phyloP scores from a whole-genome alignment of 108 stramenopile species.

The Pseudonitzschia multiseries region DNA sequence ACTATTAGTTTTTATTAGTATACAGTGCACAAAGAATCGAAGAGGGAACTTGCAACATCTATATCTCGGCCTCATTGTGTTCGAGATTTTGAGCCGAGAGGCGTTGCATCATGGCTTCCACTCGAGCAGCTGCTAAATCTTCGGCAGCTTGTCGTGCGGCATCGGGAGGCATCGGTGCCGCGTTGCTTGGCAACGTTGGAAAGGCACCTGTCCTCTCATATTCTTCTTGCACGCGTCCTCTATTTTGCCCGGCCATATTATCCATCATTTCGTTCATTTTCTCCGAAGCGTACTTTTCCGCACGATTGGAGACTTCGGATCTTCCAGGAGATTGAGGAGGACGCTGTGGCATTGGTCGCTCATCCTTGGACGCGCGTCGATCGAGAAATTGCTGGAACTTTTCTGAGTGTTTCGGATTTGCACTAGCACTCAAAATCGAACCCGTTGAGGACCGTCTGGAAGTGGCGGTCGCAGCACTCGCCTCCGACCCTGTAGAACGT shows the following conservation, averaged over 20 bases:
- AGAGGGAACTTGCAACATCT: not conserved
- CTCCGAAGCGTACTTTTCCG: slow-evolving; percentile 57
- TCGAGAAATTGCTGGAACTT: slow-evolving; percentile 19
- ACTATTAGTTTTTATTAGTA: not conserved
- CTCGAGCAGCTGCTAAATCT: slow-evolving; percentile 61
- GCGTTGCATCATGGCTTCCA: slow-evolving; percentile 72
- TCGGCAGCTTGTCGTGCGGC: slow-evolving; percentile 40
- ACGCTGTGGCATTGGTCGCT: slow-evolving; percentile 30
- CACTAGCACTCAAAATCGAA: not conserved
- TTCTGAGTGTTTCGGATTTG: not conserved
- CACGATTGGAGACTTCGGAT: slow-evolving; percentile 40
- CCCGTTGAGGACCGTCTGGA: not conserved
- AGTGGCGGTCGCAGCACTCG: not conserved
- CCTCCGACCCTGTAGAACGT: slow-evolving; percentile 23
- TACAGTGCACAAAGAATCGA: not conserved
- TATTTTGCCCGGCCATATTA: slow-evolving; percentile 19
- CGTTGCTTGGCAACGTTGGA: slow-evolving; percentile 4
- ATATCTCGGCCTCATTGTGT: slow-evolving; percentile 30
- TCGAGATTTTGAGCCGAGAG: slow-evolving; percentile 34
- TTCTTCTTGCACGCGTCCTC: slow-evolving; percentile 10
- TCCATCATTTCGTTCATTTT: slow-evolving; percentile 80
- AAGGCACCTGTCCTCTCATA: slow-evolving; percentile 35
- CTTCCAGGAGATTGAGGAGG: slow-evolving; percentile 2
- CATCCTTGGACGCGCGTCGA: slow-evolving; percentile 7
- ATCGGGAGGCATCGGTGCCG: not conserved